Evolutionary conservation across 768 basidiomycete species (phyloP).

Genomic region (Calocera cornea): DNA sequence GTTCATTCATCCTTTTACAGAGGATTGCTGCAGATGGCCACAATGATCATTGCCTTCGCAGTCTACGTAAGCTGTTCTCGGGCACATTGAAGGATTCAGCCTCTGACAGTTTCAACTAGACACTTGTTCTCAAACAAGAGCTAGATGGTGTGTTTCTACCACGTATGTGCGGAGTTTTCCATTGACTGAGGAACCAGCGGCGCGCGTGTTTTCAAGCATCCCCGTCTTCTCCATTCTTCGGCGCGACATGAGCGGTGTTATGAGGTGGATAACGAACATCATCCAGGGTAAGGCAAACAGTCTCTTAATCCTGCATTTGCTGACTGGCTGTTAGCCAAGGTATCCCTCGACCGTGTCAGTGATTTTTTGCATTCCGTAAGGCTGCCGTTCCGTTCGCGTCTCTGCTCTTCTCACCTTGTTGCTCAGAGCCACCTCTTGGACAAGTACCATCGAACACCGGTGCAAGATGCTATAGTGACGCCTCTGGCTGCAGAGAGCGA

Average conservation of each 20-base stretch:
- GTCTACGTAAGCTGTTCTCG: not conserved
- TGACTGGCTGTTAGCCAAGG: constrained; percentile 32
- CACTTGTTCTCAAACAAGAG: constrained; percentile 27
- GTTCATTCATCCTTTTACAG: not conserved
- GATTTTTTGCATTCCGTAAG: constrained; percentile 26
- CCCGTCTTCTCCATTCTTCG: constrained; percentile 51
- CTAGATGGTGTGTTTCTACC: constrained; percentile 21
- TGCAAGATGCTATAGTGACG: constrained; percentile 5
- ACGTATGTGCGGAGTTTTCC: constrained; percentile 13
- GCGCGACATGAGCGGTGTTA: constrained; percentile 30
- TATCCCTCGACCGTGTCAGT: constrained; percentile 48
- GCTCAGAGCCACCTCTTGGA: constrained; percentile 26
- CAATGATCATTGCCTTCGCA: not conserved
- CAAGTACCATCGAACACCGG: constrained; percentile 14
- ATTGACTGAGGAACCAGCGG: constrained; percentile 21
- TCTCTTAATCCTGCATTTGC: not conserved
- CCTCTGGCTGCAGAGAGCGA: constrained; percentile 9
- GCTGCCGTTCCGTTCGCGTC: no score
- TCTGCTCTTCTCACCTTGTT: not conserved
- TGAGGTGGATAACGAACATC: constrained; percentile 21
- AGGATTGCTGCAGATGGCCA: not conserved
- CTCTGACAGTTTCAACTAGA: constrained; percentile 11
- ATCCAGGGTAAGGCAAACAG: constrained; percentile 14
- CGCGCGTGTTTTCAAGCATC: constrained; percentile 39
- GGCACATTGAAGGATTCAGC: not conserved